A percentile compares a stretch with the other conserved stretches of the same genome.
Evolutionary conservation across 805 yeast genomes (phyloP).

Genomic region (Saturnispora quitensis): DNA sequence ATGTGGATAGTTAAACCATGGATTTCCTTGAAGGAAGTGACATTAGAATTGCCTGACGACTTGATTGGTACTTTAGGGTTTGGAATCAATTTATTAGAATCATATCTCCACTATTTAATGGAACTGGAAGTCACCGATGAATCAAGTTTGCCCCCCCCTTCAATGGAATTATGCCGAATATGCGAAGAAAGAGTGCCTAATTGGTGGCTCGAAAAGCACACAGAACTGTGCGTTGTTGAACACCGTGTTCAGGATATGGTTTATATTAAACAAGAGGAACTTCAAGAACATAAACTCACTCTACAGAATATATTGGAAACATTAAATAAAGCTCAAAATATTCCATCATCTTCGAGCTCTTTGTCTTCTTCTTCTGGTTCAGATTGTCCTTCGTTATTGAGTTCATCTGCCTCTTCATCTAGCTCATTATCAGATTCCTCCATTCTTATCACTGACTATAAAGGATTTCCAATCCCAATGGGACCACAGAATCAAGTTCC

Average conservation of each 20-base stretch:
- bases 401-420: slow-evolving; percentile 9
- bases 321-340: slow-evolving; percentile 20
- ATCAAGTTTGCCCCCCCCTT: slow-evolving; percentile 65
- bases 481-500: slow-evolving; percentile 11
- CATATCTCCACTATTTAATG: slow-evolving; percentile 57
- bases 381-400: slow-evolving; percentile 19
- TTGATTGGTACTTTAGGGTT: slow-evolving; percentile 76
- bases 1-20: slow-evolving; percentile 91
- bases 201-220: slow-evolving; percentile 94
- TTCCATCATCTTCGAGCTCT: slow-evolving; percentile 1
- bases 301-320: slow-evolving; percentile 38
- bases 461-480: slow-evolving; percentile 41
- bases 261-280: slow-evolving; percentile 62
- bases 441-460: slow-evolving; percentile 37
- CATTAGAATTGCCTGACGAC: slow-evolving; percentile 59
- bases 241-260: slow-evolving; percentile 75
- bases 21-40: slow-evolving; percentile 48
- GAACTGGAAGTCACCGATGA: slow-evolving; percentile 58
- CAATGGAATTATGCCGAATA: slow-evolving; percentile 75
- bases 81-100: slow-evolving; percentile 76
- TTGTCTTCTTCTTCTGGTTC: slow-evolving; percentile 23
- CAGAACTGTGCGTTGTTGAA: slow-evolving; percentile 78
- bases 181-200: slow-evolving; percentile 89
- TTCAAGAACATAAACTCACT: slow-evolving; percentile 58
- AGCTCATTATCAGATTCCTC: slow-evolving; percentile 12